Percentiles rank a stretch among this genome's conserved stretches.
These are phyloP conservation scores for Rhodotorula sp. DNA, from an alignment of 1,284 basidiomycete genomes.

Conservation along the genomic window DNA sequence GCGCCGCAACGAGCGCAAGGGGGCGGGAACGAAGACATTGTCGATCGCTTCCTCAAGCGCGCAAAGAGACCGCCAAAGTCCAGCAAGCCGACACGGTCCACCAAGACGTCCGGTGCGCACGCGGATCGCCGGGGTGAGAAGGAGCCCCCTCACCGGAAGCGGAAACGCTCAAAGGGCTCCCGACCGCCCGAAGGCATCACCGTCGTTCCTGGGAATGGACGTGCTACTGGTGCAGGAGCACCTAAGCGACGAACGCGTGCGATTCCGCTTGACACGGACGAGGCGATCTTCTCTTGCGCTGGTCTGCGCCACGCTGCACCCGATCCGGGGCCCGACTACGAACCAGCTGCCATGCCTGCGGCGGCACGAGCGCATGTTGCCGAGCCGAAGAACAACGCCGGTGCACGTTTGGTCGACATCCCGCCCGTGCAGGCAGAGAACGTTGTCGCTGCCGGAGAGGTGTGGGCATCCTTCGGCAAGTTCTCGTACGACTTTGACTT, in stretches of 20 bases:
- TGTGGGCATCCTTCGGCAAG: constrained; percentile 38
- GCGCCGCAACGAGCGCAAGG: constrained; percentile 15
- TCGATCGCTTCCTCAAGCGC: constrained; percentile 39
- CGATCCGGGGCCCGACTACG: neutral
- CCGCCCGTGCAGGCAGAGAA: neutral
- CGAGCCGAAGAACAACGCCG: neutral
- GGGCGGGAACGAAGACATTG: constrained; percentile 27
- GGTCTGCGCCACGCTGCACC: neutral
- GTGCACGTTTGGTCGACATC: neutral
- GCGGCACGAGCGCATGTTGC: neutral
- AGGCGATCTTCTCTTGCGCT: constrained; percentile 23
- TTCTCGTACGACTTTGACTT: constrained; percentile 58
- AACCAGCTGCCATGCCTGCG: neutral
- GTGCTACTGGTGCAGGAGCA: neutral
- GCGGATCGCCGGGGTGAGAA: neutral
- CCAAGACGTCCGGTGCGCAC: neutral
- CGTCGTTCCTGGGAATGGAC: neutral
- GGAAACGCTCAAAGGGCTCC: neutral
- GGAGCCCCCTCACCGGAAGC: neutral
- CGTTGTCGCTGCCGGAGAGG: constrained; percentile 7
- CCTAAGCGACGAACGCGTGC: neutral
- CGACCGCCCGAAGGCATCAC: neutral
- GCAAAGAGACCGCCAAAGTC: constrained; percentile 8
- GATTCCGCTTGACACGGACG: constrained; percentile 33
- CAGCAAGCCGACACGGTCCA: neutral